These are phyloP conservation scores for Ustilago loliicola DNA, from an alignment of 1,284 basidiomycete species.

Conservation along the genomic window DNA sequence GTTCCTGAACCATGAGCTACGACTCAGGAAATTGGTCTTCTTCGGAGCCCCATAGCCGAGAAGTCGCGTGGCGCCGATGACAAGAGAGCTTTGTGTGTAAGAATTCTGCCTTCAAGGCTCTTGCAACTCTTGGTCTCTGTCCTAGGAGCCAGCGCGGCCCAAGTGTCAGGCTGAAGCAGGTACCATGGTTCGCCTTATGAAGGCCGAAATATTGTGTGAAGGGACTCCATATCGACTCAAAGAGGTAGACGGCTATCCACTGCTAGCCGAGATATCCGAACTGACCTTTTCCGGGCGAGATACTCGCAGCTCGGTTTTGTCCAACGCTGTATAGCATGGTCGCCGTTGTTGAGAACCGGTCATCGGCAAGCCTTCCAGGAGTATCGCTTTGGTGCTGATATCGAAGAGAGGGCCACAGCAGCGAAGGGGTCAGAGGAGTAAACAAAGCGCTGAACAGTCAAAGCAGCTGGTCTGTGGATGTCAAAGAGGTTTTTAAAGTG, in stretches of 20 bases:
- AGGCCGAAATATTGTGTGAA: background rate
- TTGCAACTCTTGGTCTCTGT: background rate
- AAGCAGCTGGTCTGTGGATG: too few relatives aligned
- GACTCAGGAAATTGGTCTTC: background rate
- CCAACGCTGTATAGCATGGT: background rate
- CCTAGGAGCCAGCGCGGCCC: background rate
- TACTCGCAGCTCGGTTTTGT: background rate
- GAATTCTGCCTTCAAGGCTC: background rate
- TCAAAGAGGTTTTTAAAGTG: too few relatives aligned
- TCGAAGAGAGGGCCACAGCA: background rate
- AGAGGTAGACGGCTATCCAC: background rate
- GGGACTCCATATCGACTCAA: background rate
- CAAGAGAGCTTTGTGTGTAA: background rate
- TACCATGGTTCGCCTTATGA: background rate
- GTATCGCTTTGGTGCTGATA: background rate
- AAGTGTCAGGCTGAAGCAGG: background rate
- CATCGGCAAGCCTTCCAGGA: background rate
- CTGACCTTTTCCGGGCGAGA: background rate
- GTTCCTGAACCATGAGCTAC: background rate
- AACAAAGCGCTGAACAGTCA: background rate
- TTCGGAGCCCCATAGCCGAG: background rate
- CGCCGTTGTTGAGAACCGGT: background rate
- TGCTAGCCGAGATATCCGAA: background rate
- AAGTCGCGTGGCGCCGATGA: conserved; percentile 2
- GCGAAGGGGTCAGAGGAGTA: background rate